Conservation (phyloP, 2,329 filamentous ascomycete species). For the Botrytis tulipae region DNA sequence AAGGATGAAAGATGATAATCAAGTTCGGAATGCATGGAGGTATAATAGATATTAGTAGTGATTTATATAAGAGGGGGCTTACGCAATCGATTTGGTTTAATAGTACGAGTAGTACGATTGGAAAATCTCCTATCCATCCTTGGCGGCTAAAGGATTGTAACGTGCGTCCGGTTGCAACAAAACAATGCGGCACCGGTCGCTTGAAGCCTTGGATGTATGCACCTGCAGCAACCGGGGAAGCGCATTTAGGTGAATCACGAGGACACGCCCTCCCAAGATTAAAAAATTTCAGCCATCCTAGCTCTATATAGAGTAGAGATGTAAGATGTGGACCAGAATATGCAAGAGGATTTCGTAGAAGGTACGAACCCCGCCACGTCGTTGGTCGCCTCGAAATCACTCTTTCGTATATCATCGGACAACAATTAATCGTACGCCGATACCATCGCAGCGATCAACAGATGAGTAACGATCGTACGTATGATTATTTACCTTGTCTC, state of each 20-base stretch:
- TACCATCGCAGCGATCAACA: background rate
- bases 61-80: background rate
- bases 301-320: background rate
- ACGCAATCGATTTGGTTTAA: background rate
- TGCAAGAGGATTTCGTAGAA: background rate
- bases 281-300: background rate
- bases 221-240: slow-evolving; percentile 16
- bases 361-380: slow-evolving; percentile 16
- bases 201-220: slow-evolving; percentile 25
- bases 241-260: slow-evolving; percentile 14
- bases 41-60: background rate
- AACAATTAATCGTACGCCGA: background rate
- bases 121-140: slow-evolving; percentile 19
- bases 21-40: background rate
- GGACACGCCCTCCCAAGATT: slow-evolving; percentile 16
- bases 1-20: background rate
- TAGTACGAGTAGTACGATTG: background rate
- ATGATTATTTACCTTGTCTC: background rate
- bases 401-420: slow-evolving; percentile 10
- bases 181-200: slow-evolving; percentile 24
- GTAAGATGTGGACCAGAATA: slow-evolving; percentile 10
- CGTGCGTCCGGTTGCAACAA: slow-evolving; percentile 13
- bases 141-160: slow-evolving; percentile 28
- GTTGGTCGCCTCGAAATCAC: background rate
- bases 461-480: background rate